Evolutionary conservation across 352 stramenopile genomes (phyloP).

Genomic region (Globisporangium spiculum): DNA sequence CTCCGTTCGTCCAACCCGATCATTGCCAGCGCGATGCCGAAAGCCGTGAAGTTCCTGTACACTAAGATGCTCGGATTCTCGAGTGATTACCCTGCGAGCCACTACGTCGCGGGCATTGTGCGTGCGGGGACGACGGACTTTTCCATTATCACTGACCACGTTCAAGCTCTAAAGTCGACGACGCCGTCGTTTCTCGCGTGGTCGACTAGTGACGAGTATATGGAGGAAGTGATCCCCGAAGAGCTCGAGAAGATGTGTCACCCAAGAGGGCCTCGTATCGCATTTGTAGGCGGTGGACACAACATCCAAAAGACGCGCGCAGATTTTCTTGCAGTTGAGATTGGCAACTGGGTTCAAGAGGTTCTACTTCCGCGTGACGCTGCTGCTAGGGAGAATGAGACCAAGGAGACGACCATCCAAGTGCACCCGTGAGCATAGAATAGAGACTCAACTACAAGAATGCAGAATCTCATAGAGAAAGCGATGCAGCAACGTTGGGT

Average conservation of each 20-base stretch:
- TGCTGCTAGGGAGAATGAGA: background rate
- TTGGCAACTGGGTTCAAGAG: slow-evolving; percentile 24
- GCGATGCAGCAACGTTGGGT: background rate
- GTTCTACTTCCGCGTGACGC: slow-evolving; percentile 11
- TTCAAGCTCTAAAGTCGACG: slow-evolving; percentile 13
- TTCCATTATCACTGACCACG: slow-evolving; percentile 28
- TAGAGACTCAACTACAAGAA: background rate
- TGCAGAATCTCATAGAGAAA: background rate
- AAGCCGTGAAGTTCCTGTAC: slow-evolving; percentile 36
- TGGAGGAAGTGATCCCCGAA: slow-evolving; percentile 36
- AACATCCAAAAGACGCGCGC: slow-evolving; percentile 65
- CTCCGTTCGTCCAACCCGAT: slow-evolving; percentile 23
- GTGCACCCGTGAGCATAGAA: background rate
- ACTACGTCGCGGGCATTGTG: slow-evolving; percentile 40
- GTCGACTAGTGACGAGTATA: slow-evolving; percentile 46
- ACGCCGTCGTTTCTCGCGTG: slow-evolving; percentile 42
- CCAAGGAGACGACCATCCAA: background rate
- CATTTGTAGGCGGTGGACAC: slow-evolving; percentile 40
- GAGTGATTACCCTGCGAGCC: slow-evolving; percentile 20
- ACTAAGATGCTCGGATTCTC: slow-evolving; percentile 35
- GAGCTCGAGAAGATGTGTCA: slow-evolving; percentile 33
- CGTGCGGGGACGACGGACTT: slow-evolving; percentile 49
- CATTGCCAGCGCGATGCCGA: slow-evolving; percentile 12
- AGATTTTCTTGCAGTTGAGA: slow-evolving; percentile 22
- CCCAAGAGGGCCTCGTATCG: slow-evolving; percentile 28